A percentile compares a stretch with the other conserved stretches of the same genome.
These are phyloP conservation scores for Diaporthe capsici DNA, from an alignment of 2,329 filamentous ascomycete species.

Conservation along the genomic window DNA sequence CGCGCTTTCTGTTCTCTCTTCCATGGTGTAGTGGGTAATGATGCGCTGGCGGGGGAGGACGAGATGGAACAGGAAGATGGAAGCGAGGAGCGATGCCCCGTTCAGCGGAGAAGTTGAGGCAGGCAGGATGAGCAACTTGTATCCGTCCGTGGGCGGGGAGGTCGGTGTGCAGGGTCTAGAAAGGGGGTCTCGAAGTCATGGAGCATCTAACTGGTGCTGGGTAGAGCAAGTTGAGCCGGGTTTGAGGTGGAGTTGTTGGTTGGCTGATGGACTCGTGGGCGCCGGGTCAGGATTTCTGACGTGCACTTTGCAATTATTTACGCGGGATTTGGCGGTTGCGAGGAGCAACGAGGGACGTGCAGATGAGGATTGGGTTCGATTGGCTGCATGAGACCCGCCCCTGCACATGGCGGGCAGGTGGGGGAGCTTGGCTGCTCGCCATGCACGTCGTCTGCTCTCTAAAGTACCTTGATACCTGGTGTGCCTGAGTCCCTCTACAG, in stretches of 20 bases:
- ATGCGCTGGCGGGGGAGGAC: conserved; percentile 43
- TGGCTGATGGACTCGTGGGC: conserved; percentile 10
- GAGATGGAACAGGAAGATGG: conserved; percentile 40
- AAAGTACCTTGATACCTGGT: too few relatives aligned
- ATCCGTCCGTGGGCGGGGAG: conserved; percentile 9
- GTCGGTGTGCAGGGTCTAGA: conserved; percentile 7
- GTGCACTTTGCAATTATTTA: conserved; percentile 37
- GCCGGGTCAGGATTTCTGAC: neutral
- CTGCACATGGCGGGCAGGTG: conserved; percentile 1
- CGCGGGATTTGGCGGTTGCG: conserved; percentile 32
- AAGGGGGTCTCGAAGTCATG: conserved; percentile 11
- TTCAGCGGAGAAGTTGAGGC: conserved; percentile 39
- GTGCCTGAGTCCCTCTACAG: neutral
- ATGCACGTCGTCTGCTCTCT: neutral
- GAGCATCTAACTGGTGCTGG: neutral
- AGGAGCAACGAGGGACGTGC: conserved; percentile 20
- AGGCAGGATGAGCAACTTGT: conserved; percentile 43
- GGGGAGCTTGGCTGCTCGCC: conserved; percentile 9
- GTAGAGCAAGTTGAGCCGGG: conserved; percentile 28
- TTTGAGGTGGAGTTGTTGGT: conserved; percentile 32
- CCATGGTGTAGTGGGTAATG: conserved; percentile 50
- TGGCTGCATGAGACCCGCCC: conserved; percentile 7
- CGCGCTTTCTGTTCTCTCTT: conserved; percentile 52
- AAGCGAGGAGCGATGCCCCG: conserved; percentile 43
- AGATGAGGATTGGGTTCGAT: neutral